Conservation (phyloP, 1,139 yeast genomes). For the Debaryomycetaceae sp. region DNA sequence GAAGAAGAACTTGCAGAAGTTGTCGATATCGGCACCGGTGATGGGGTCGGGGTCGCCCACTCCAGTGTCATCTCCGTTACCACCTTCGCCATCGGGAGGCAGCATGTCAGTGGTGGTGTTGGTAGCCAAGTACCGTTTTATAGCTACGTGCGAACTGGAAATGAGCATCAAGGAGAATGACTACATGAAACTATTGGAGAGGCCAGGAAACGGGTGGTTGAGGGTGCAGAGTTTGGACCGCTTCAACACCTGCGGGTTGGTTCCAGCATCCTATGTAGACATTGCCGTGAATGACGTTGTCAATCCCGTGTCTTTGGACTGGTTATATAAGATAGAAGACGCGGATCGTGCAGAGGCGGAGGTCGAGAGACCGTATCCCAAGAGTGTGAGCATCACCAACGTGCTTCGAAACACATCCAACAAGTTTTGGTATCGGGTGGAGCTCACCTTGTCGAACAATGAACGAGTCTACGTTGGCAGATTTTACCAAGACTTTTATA, state of each 20-base stretch:
- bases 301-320: conserved; percentile 28
- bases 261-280: conserved; percentile 36
- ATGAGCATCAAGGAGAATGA: conserved; percentile 27
- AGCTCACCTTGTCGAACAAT: conserved; percentile 22
- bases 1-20: conserved; percentile 3
- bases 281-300: conserved; percentile 33
- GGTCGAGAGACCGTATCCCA: conserved; percentile 5
- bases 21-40: conserved; percentile 5
- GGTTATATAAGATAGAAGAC: conserved; percentile 23
- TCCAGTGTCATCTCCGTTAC: conserved; percentile 1
- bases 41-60: not conserved
- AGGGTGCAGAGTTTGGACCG: conserved; percentile 30
- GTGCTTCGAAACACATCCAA: conserved; percentile 10
- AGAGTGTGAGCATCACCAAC: conserved; percentile 1
- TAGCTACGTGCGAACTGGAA: conserved; percentile 25
- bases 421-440: conserved; percentile 34
- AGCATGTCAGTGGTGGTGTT: conserved; percentile 17
- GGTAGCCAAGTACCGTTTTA: conserved; percentile 29
- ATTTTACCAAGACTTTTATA: conserved; percentile 35
- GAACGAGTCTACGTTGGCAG: conserved; percentile 25
- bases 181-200: conserved; percentile 28
- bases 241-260: conserved; percentile 24
- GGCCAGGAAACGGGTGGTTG: conserved; percentile 39
- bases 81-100: conserved; percentile 2
- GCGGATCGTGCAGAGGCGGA: conserved; percentile 2